phyloP scores from a whole-genome alignment of 306 rosid species.

The apple (Malus domestica) region ASM211411v1 NC_041790.1:2016001-2016500 shows the following conservation, averaged over 20 bases:
- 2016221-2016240: not conserved
- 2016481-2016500: not conserved
- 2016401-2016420: too few species aligned
- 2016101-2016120: not conserved
- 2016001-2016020: too few species aligned
- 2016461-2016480: too few species aligned
- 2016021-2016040: not conserved
- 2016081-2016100: not conserved
- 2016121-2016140: not conserved
- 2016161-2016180: not conserved
- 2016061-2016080: constrained; percentile 3
- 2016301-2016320: not conserved
- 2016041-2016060: constrained; percentile 7
- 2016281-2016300: not conserved
- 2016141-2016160: not conserved
- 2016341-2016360: too few species aligned
- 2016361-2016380: too few species aligned
- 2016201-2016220: not conserved
- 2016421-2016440: too few species aligned
- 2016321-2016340: too few species aligned
- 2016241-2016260: not conserved
- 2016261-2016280: not conserved
- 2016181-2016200: not conserved
- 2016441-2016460: too few species aligned
- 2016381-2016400: too few species aligned